phyloP scores from a whole-genome alignment of 2,329 filamentous ascomycete species.

The Nakataea oryzae region DNA sequence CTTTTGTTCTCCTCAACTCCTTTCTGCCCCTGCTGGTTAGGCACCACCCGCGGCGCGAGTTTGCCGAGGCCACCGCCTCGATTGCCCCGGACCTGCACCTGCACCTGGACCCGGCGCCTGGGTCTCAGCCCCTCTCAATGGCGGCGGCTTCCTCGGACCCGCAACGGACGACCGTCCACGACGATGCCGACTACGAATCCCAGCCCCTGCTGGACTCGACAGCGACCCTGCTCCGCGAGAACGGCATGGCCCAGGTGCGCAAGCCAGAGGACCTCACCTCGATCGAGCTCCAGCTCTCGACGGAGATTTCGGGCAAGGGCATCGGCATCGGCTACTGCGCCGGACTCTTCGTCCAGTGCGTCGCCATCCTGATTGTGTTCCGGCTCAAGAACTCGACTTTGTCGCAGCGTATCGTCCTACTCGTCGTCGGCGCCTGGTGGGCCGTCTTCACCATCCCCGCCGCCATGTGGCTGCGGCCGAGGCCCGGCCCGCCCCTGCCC shows the following conservation, averaged over 20 bases:
- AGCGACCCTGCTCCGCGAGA: constrained; percentile 31
- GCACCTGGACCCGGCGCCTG: constrained; percentile 17
- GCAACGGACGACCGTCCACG: neutral
- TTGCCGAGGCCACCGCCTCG: constrained; percentile 6
- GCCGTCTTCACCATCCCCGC: constrained; percentile 81
- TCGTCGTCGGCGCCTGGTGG: constrained; percentile 89
- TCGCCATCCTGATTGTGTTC: constrained; percentile 69
- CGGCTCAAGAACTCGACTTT: constrained; percentile 67
- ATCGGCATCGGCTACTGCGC: constrained; percentile 92
- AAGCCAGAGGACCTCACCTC: constrained; percentile 43
- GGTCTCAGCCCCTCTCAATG: neutral
- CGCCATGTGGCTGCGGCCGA: constrained; percentile 74
- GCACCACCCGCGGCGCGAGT: constrained; percentile 54
- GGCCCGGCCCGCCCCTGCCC: constrained; percentile 75
- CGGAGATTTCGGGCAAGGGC: constrained; percentile 81
- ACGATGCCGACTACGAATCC: neutral
- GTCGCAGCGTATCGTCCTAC: constrained; percentile 77
- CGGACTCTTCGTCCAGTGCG: constrained; percentile 71
- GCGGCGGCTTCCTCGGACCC: neutral
- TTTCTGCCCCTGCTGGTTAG: constrained; percentile 87
- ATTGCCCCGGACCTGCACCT: constrained; percentile 20
- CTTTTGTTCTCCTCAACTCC: constrained; percentile 90
- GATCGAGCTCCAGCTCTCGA: constrained; percentile 69
- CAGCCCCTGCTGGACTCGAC: constrained; percentile 28
- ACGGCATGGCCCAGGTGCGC: constrained; percentile 24